Evolutionary conservation across 805 yeast genomes (phyloP).

Genomic region (Ogataea glucozyma): DNA sequence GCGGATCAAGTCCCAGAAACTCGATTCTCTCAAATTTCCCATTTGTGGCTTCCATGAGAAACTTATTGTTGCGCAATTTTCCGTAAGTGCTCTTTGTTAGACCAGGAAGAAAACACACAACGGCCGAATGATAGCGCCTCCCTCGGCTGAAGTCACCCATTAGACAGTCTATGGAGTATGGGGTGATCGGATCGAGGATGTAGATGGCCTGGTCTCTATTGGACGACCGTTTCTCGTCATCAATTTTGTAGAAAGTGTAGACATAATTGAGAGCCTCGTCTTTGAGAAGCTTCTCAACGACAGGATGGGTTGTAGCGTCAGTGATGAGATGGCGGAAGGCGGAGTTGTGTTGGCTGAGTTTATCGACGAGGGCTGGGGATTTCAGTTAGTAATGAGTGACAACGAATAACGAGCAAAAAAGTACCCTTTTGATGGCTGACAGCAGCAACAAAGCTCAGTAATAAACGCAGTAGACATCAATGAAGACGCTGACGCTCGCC

Average conservation of each 20-base stretch:
- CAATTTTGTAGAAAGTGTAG: constrained; percentile 33
- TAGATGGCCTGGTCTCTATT: constrained; percentile 67
- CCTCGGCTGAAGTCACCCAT: constrained; percentile 70
- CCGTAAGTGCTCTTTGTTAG: constrained; percentile 27
- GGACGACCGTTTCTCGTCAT: constrained; percentile 31
- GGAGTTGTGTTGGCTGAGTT: constrained; percentile 21
- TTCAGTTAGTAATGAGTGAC: constrained; percentile 2
- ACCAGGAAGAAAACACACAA: constrained; percentile 72
- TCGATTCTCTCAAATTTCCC: constrained; percentile 35
- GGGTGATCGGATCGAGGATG: constrained; percentile 62
- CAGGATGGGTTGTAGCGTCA: constrained; percentile 31
- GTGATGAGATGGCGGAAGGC: constrained; percentile 33
- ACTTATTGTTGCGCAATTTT: constrained; percentile 17
- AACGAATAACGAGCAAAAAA: background rate
- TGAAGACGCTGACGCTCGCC: too few species aligned
- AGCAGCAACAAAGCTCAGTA: too few species aligned
- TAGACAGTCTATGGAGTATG: constrained; percentile 72
- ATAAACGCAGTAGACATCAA: too few species aligned
- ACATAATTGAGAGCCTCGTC: constrained; percentile 33
- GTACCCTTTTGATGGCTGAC: background rate
- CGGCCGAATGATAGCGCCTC: constrained; percentile 72
- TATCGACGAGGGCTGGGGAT: constrained; percentile 22
- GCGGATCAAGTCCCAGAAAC: constrained; percentile 55
- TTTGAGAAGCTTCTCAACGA: constrained; percentile 27
- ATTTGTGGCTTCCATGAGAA: constrained; percentile 25